phyloP scores from a whole-genome alignment of 148 eudicot species.

The Camellia granthamiana region DNA sequence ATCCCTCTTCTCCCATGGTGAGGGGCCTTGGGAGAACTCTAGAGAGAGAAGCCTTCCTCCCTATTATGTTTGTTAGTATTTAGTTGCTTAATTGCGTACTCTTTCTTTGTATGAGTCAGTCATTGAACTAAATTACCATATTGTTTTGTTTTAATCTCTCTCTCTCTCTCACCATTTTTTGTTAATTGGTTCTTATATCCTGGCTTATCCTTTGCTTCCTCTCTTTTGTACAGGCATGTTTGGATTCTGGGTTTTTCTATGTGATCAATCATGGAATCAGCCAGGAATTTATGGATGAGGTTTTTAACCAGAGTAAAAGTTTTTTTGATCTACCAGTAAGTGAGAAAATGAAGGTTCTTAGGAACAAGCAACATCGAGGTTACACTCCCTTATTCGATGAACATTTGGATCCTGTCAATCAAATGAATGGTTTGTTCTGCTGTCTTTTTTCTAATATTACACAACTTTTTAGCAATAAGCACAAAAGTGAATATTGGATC shows the following conservation, averaged over 20 bases:
- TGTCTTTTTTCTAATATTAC: not conserved
- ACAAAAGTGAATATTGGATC: not conserved
- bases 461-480: not conserved
- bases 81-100: not conserved
- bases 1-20: too few species aligned
- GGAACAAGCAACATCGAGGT: conserved; percentile 80
- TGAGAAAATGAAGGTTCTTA: conserved; percentile 83
- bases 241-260: conserved; percentile 92
- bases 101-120: not conserved
- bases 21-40: too few species aligned
- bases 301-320: conserved; percentile 70
- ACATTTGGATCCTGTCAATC: conserved; percentile 73
- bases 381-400: conserved; percentile 89
- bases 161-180: not conserved
- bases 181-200: not conserved
- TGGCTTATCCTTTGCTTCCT: conserved; percentile 2
- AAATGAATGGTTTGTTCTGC: conserved; percentile 55
- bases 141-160: not conserved
- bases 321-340: conserved; percentile 66
- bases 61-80: too few species aligned
- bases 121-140: not conserved
- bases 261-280: conserved; percentile 88
- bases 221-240: conserved; percentile 60
- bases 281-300: conserved; percentile 82
- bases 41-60: too few species aligned